phyloP scores from a whole-genome alignment of 2,329 filamentous ascomycete species.

The Camptophora hylomeconis region DNA sequence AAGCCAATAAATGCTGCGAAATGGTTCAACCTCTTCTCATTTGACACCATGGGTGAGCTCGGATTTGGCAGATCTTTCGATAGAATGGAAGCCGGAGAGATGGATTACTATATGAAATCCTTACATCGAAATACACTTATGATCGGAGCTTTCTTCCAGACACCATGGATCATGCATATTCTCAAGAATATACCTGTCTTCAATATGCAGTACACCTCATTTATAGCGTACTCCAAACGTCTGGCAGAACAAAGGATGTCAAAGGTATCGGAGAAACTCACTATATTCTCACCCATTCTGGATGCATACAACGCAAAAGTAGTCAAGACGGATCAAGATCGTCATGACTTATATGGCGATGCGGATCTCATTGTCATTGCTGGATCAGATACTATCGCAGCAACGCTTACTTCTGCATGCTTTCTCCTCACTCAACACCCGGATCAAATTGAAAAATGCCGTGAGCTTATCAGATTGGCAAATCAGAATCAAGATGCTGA shows the following conservation, averaged over 20 bases:
- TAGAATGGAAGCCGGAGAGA: constrained; percentile 19
- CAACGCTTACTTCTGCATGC: constrained; percentile 3
- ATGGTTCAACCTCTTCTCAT: constrained; percentile 24
- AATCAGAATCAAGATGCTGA: neutral
- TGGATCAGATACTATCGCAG: constrained; percentile 4
- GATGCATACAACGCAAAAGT: constrained; percentile 2
- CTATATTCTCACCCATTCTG: constrained; percentile 3
- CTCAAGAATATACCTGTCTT: constrained; percentile 5
- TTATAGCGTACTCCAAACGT: constrained; percentile 1
- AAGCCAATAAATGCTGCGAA: constrained; percentile 24
- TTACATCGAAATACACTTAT: too few species aligned
- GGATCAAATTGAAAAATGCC: constrained; percentile 19
- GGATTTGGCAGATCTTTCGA: constrained; percentile 22
- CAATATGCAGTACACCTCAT: constrained; percentile 1
- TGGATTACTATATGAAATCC: constrained; percentile 24
- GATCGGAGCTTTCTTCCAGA: too few species aligned
- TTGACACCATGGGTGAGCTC: constrained; percentile 25
- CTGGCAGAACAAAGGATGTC: constrained; percentile 2
- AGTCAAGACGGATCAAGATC: constrained; percentile 2
- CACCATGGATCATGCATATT: constrained; percentile 1
- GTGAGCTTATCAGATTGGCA: neutral
- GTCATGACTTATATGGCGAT: constrained; percentile 3
- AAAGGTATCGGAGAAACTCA: neutral
- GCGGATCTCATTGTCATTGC: constrained; percentile 3
- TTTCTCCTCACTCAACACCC: constrained; percentile 16